Conservation (phyloP, 1,284 basidiomycete species). For the Phaffia rhodozyma region DNA sequence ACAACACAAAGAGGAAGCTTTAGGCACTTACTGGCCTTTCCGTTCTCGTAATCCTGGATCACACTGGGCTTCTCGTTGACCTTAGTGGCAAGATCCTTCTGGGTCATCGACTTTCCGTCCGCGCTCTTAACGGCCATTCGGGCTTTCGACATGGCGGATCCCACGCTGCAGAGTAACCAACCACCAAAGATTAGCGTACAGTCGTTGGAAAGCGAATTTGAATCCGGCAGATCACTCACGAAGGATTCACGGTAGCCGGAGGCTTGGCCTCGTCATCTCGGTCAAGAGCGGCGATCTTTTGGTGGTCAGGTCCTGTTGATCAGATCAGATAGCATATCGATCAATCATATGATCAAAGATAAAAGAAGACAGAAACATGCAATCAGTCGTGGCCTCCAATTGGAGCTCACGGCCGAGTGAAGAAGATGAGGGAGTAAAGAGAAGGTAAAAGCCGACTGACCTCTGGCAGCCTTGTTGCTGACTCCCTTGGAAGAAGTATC, state of each 20-base stretch:
- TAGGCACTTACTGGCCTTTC: slow-evolving; percentile 17
- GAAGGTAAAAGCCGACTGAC: slow-evolving; percentile 27
- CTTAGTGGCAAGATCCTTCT: slow-evolving; percentile 80
- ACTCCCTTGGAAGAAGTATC: slow-evolving; percentile 38
- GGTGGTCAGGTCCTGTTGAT: slow-evolving; percentile 69
- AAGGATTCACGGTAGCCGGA: slow-evolving; percentile 59
- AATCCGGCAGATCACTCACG: slow-evolving; percentile 24
- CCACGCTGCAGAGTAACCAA: slow-evolving; percentile 26
- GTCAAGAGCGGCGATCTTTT: slow-evolving; percentile 84
- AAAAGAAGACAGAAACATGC: not conserved
- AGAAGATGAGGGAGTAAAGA: slow-evolving; percentile 22
- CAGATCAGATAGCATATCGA: not conserved
- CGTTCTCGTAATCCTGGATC: slow-evolving; percentile 19
- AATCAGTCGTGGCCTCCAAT: slow-evolving; percentile 7
- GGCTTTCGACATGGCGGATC: slow-evolving; percentile 68
- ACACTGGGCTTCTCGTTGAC: slow-evolving; percentile 34
- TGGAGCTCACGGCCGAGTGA: slow-evolving; percentile 21
- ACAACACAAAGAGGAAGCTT: not conserved
- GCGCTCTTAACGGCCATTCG: slow-evolving; percentile 47
- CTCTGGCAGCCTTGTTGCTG: slow-evolving; percentile 16
- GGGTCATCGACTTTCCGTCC: slow-evolving; percentile 44
- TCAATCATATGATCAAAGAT: not conserved
- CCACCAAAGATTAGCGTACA: not conserved
- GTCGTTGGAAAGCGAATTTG: not conserved
- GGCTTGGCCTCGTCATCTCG: slow-evolving; percentile 94